Conservation (phyloP, 73 alveolate genomes). For the Paramecium pentaurelia region DNA sequence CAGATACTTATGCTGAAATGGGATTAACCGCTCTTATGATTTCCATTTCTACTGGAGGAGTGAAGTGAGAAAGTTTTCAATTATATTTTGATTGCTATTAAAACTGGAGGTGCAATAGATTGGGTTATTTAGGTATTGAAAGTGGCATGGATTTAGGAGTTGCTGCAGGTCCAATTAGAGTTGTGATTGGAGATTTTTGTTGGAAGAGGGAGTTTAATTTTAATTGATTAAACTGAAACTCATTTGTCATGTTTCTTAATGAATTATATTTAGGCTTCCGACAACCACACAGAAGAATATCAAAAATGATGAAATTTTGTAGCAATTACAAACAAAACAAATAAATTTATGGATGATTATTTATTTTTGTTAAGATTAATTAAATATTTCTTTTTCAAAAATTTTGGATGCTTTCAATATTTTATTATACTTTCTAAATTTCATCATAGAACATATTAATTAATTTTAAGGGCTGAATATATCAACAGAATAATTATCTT, state of each 20-base stretch:
- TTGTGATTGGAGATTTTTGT: not conserved
- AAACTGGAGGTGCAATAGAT: not conserved
- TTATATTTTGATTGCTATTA: not conserved
- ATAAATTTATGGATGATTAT: not conserved
- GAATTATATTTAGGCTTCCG: not conserved
- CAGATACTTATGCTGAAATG: not conserved
- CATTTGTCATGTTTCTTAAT: not conserved
- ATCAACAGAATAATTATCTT: too few relatives aligned
- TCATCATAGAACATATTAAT: too few relatives aligned
- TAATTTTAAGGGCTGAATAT: too few relatives aligned
- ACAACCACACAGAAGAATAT: not conserved
- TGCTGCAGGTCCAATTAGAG: not conserved
- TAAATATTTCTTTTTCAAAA: too few relatives aligned
- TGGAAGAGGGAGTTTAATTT: not conserved
- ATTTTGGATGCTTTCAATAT: too few relatives aligned
- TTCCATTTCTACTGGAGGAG: not conserved
- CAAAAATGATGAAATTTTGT: not conserved
- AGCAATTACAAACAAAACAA: not conserved
- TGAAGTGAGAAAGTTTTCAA: not conserved
- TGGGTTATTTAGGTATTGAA: not conserved
- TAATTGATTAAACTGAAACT: not conserved
- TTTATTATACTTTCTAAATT: too few relatives aligned
- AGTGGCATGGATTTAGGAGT: not conserved
- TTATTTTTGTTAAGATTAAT: not conserved
- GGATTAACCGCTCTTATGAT: not conserved